These are phyloP conservation scores for Colletotrichum lupini DNA, from an alignment of 2,329 filamentous ascomycete genomes.

Conservation along the genomic window DNA sequence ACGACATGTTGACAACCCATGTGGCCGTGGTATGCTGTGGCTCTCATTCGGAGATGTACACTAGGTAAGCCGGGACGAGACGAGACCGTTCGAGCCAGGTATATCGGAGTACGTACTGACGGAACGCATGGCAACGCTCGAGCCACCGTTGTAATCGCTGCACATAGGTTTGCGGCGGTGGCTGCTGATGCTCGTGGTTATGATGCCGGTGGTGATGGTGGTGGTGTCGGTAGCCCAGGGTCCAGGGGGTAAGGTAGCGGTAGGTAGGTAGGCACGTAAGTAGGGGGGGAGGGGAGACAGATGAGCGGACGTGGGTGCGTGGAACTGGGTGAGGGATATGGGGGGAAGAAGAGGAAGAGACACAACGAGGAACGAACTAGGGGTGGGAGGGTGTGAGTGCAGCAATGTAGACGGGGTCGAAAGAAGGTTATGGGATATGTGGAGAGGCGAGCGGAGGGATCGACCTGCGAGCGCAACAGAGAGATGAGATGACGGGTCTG, in stretches of 20 bases:
- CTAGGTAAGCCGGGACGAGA: not conserved
- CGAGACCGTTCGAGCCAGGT: slow-evolving; percentile 2
- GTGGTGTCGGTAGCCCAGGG: slow-evolving; percentile 16
- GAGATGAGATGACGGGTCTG: slow-evolving; percentile 33
- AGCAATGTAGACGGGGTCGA: slow-evolving; percentile 30
- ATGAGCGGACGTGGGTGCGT: slow-evolving; percentile 28
- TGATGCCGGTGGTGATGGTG: slow-evolving; percentile 4
- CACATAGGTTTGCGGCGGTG: not conserved
- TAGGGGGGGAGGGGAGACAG: not conserved
- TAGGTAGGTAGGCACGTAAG: not conserved
- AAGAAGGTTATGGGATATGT: slow-evolving; percentile 37
- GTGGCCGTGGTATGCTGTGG: not conserved
- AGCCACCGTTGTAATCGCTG: slow-evolving; percentile 15
- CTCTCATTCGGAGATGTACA: not conserved
- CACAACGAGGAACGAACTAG: not conserved
- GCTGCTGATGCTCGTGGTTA: slow-evolving; percentile 13
- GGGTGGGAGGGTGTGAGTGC: slow-evolving; percentile 15
- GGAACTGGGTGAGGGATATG: slow-evolving; percentile 10
- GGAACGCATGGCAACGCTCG: slow-evolving; percentile 12
- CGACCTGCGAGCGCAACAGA: slow-evolving; percentile 34
- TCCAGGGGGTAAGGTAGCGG: not conserved
- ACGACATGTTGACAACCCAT: not conserved
- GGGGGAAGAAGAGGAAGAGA: slow-evolving; percentile 4
- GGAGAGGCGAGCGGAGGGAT: slow-evolving; percentile 35
- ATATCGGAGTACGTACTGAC: slow-evolving; percentile 2